These are phyloP conservation scores for Clitopilus hobsonii DNA, from an alignment of 768 basidiomycete species.

Conservation along the genomic window DNA sequence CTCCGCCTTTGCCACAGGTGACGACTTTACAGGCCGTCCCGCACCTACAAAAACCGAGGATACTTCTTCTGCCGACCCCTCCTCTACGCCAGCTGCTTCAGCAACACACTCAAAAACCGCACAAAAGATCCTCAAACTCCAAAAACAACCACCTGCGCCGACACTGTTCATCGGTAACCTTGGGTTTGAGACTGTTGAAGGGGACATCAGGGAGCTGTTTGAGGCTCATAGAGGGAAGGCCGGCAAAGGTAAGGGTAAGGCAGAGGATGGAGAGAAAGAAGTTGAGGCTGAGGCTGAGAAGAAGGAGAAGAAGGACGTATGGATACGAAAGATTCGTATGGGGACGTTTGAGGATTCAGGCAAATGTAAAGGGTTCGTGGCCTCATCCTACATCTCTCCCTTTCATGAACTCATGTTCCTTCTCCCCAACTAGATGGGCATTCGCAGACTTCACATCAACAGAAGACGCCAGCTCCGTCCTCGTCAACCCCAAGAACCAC, in stretches of 20 bases:
- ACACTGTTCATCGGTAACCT: constrained; percentile 94
- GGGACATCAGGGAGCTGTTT: constrained; percentile 66
- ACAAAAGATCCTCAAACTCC: constrained; percentile 69
- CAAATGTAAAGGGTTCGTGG: constrained; percentile 87
- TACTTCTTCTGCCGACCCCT: constrained; percentile 17
- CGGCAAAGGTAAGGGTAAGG: constrained; percentile 24
- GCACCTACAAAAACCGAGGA: constrained; percentile 33
- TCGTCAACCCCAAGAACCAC: constrained; percentile 84
- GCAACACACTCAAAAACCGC: constrained; percentile 59
- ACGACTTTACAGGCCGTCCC: constrained; percentile 70
- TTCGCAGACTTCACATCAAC: constrained; percentile 87
- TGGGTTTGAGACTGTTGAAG: constrained; percentile 84
- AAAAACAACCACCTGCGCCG: constrained; percentile 80
- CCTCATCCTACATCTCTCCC: background rate
- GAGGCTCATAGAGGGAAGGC: constrained; percentile 54
- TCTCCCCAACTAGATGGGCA: constrained; percentile 62
- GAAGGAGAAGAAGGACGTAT: constrained; percentile 35
- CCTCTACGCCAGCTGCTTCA: constrained; percentile 20
- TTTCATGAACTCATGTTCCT: background rate
- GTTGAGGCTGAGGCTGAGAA: constrained; percentile 22
- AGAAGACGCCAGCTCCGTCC: constrained; percentile 75
- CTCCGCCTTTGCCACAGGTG: constrained; percentile 40
- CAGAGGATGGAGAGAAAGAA: constrained; percentile 17
- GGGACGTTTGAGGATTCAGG: constrained; percentile 97
- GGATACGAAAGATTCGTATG: constrained; percentile 83